phyloP scores from a whole-genome alignment of 768 basidiomycete species.

The Pulveroboletus frians region DNA sequence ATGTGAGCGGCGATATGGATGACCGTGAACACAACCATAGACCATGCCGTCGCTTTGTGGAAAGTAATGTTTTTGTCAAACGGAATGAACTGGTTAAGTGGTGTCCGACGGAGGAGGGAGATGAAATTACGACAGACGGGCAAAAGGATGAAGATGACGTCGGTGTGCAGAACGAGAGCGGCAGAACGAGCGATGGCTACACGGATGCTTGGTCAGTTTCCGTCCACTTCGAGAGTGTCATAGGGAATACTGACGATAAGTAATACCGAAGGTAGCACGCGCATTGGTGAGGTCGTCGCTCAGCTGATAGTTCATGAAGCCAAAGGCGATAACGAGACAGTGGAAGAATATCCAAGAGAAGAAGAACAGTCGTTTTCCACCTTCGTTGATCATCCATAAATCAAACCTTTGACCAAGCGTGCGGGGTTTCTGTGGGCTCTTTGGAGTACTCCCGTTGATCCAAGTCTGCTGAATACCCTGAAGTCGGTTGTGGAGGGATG shows the following conservation, averaged over 20 bases:
- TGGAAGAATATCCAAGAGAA: slow-evolving; percentile 78
- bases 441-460: slow-evolving; percentile 30
- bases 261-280: slow-evolving; percentile 64
- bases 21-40: slow-evolving; percentile 70
- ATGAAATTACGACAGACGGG: slow-evolving; percentile 95
- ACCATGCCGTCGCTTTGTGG: slow-evolving; percentile 89
- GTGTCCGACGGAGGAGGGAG: slow-evolving; percentile 79
- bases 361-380: slow-evolving; percentile 75
- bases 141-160: slow-evolving; percentile 89
- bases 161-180: slow-evolving; percentile 86
- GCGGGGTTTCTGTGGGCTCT: slow-evolving; percentile 33
- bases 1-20: slow-evolving; percentile 84
- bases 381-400: slow-evolving; percentile 95
- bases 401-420: slow-evolving; percentile 45
- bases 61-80: slow-evolving; percentile 92
- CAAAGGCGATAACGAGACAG: slow-evolving; percentile 68
- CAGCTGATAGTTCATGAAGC: slow-evolving; percentile 68
- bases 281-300: slow-evolving; percentile 75
- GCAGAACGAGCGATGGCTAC: slow-evolving; percentile 82
- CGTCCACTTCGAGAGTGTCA: background rate
- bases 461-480: slow-evolving; percentile 77
- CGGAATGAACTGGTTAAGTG: slow-evolving; percentile 81
- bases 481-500: slow-evolving; percentile 64
- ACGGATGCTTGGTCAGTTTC: background rate
- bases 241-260: slow-evolving; percentile 54